Evolutionary conservation across 2,329 filamentous ascomycete species (phyloP).

Genomic region (Tympanopsis confertula): DNA sequence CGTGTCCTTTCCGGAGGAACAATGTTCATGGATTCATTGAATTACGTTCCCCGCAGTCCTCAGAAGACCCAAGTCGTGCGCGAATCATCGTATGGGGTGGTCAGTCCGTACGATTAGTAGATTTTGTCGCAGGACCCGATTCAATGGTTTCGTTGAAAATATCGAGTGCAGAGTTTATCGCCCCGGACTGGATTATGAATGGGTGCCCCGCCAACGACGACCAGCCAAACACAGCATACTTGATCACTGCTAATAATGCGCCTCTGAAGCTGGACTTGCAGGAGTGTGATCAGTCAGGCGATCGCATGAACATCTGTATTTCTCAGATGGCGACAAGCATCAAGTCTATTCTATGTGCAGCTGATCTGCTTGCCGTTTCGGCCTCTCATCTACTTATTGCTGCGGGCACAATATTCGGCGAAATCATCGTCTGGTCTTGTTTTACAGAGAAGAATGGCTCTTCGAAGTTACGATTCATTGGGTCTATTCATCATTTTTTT

Average conservation of each 20-base stretch:
- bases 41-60: not conserved
- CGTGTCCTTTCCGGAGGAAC: not conserved
- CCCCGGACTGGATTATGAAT: not conserved
- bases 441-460: not conserved
- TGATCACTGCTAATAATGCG: not conserved
- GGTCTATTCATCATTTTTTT: not conserved
- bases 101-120: not conserved
- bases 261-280: not conserved
- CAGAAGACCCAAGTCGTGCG: not conserved
- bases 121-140: not conserved
- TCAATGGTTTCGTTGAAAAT: not conserved
- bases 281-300: not conserved
- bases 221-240: not conserved
- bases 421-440: constrained; percentile 1
- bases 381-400: not conserved
- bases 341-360: not conserved
- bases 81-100: not conserved
- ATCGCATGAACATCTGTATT: no score
- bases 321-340: not conserved
- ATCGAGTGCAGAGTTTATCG: not conserved
- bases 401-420: not conserved
- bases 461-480: no score
- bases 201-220: not conserved
- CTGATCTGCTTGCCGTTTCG: not conserved
- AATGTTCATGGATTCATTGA: constrained; percentile 1